Conservation (phyloP, 2,329 filamentous ascomycete genomes). For the Xylariaceae sp. region DNA sequence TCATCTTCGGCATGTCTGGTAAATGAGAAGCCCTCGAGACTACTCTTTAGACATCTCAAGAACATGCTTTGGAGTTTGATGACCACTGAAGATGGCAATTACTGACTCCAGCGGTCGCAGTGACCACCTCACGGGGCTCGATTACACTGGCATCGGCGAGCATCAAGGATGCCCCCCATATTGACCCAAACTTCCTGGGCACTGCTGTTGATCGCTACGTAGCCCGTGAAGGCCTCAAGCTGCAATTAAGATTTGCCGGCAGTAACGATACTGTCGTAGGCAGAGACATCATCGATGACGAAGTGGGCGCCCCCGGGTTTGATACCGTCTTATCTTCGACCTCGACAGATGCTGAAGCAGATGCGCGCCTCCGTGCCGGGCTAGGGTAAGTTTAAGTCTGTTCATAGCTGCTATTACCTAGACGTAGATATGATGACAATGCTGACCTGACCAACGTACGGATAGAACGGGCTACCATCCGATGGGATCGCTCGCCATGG, state of each 20-base stretch:
- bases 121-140: constrained; percentile 27
- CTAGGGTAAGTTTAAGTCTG: constrained; percentile 8
- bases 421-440: neutral
- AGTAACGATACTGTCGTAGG: constrained; percentile 18
- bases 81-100: no score
- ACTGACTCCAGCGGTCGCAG: no score
- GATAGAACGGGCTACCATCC: constrained; percentile 1
- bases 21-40: no score
- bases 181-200: constrained; percentile 31
- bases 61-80: no score
- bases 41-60: no score
- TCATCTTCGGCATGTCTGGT: no score
- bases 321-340: constrained; percentile 8
- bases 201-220: constrained; percentile 31
- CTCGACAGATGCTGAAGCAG: constrained; percentile 15
- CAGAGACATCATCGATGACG: constrained; percentile 26
- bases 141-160: constrained; percentile 21
- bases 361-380: constrained; percentile 11
- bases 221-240: constrained; percentile 24
- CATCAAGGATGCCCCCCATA: constrained; percentile 12
- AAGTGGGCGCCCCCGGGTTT: constrained; percentile 19
- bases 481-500: constrained; percentile 13
- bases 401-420: neutral
- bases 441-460: neutral
- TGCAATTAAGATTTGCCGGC: constrained; percentile 19